Conservation (phyloP, 768 basidiomycete genomes). For the Butyriboletus loyo region DNA sequence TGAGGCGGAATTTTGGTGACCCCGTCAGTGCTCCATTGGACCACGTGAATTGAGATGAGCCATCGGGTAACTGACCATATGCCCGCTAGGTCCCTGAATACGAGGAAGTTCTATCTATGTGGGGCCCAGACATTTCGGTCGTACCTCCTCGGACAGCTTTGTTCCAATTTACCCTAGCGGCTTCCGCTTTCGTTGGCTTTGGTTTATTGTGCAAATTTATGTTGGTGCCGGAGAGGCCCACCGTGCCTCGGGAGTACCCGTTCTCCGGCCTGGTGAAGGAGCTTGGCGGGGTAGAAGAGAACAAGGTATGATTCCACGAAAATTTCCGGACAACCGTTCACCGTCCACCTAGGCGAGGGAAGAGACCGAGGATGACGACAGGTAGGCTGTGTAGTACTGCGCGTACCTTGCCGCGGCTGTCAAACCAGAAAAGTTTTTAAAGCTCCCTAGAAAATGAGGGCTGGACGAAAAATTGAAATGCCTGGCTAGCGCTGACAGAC, state of each 20-base stretch:
- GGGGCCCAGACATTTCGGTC: constrained; percentile 76
- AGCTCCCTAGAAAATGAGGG: constrained; percentile 3
- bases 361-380: constrained; percentile 31
- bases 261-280: constrained; percentile 71
- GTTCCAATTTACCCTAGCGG: constrained; percentile 61
- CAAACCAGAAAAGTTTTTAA: not conserved
- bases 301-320: constrained; percentile 52
- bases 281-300: constrained; percentile 74
- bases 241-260: constrained; percentile 72
- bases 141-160: constrained; percentile 59
- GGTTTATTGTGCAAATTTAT: constrained; percentile 56
- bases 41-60: not conserved
- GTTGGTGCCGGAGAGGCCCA: constrained; percentile 59
- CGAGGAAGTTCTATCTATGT: constrained; percentile 82
- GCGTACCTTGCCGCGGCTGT: constrained; percentile 1
- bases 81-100: constrained; percentile 65
- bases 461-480: not conserved
- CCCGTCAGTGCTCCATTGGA: constrained; percentile 45
- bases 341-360: constrained; percentile 34
- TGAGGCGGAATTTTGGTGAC: constrained; percentile 80
- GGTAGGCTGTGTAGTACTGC: constrained; percentile 25
- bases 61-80: constrained; percentile 14
- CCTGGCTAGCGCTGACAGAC: not conserved
- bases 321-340: constrained; percentile 1
- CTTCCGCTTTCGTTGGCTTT: constrained; percentile 59